A percentile compares a stretch with the other conserved stretches of the same genome.
Conservation (phyloP, 1,284 basidiomycete species). For the Blastosporella zonata region DNA sequence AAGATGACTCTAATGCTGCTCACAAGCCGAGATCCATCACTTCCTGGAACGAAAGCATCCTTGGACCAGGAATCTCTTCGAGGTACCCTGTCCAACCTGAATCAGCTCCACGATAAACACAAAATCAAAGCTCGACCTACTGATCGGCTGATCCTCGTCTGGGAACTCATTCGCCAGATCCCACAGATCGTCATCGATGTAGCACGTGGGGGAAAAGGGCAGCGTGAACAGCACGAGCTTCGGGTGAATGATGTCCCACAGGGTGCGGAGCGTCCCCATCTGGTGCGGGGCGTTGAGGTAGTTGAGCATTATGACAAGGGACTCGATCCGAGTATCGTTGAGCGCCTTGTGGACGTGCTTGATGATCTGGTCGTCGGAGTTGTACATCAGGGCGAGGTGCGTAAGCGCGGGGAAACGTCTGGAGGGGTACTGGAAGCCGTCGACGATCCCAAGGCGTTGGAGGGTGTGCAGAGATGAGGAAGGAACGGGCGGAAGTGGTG, state of each 20-base stretch:
- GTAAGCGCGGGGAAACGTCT: slow-evolving; percentile 15
- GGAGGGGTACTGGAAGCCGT: slow-evolving; percentile 5
- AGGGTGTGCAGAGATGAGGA: slow-evolving; percentile 7
- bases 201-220: slow-evolving; percentile 12
- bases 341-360: slow-evolving; percentile 9
- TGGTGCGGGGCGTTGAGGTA: slow-evolving; percentile 5
- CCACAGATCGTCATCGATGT: slow-evolving; percentile 22
- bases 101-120: background rate
- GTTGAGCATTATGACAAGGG: slow-evolving; percentile 16
- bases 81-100: slow-evolving; percentile 7
- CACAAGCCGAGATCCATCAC: slow-evolving; percentile 3
- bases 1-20: no score
- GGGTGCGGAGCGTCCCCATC: slow-evolving; percentile 1
- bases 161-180: slow-evolving; percentile 20
- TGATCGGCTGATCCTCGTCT: slow-evolving; percentile 15
- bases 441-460: slow-evolving; percentile 11
- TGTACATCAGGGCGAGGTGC: slow-evolving; percentile 15
- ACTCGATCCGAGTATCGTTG: slow-evolving; percentile 9
- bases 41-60: slow-evolving; percentile 15
- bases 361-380: slow-evolving; percentile 8
- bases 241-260: slow-evolving; percentile 12
- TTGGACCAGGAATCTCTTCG: slow-evolving; percentile 12
- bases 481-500: background rate
- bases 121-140: slow-evolving; percentile 8
- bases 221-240: slow-evolving; percentile 17